phyloP scores from a whole-genome alignment of 768 basidiomycete species.

The Collybia mongolica region DNA sequence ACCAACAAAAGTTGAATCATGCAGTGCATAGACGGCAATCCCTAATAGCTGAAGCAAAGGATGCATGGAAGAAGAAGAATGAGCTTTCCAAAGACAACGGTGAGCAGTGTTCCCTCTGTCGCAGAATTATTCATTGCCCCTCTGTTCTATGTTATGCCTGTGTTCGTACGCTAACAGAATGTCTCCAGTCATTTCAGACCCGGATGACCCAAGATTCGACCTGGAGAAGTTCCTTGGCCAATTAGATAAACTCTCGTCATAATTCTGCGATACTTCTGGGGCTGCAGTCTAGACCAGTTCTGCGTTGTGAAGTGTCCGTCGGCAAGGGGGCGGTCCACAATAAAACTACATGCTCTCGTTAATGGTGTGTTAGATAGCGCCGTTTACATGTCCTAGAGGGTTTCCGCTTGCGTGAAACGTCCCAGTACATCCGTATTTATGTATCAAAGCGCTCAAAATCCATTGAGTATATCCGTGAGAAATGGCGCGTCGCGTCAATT shows the following conservation, averaged over 20 bases:
- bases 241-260: conserved; percentile 70
- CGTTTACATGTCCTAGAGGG: background rate
- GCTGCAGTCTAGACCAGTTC: conserved; percentile 14
- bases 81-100: conserved; percentile 51
- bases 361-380: background rate
- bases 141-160: conserved; percentile 1
- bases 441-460: background rate
- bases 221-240: conserved; percentile 84
- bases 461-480: conserved; percentile 30
- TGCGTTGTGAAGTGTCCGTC: conserved; percentile 1
- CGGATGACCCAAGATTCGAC: conserved; percentile 95
- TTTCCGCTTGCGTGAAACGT: conserved; percentile 22
- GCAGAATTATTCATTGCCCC: conserved; percentile 2
- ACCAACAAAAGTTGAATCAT: conserved; percentile 72
- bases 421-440: conserved; percentile 10
- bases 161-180: conserved; percentile 10
- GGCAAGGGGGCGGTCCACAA: background rate
- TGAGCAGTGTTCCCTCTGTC: conserved; percentile 38
- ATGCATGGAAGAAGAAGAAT: conserved; percentile 85
- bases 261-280: conserved; percentile 24
- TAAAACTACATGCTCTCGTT: background rate
- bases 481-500: conserved; percentile 39
- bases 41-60: conserved; percentile 82
- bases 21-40: conserved; percentile 73
- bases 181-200: conserved; percentile 80